These are phyloP conservation scores for Starmerella powellii DNA, from an alignment of 805 yeast genomes.

Conservation along the genomic window DNA sequence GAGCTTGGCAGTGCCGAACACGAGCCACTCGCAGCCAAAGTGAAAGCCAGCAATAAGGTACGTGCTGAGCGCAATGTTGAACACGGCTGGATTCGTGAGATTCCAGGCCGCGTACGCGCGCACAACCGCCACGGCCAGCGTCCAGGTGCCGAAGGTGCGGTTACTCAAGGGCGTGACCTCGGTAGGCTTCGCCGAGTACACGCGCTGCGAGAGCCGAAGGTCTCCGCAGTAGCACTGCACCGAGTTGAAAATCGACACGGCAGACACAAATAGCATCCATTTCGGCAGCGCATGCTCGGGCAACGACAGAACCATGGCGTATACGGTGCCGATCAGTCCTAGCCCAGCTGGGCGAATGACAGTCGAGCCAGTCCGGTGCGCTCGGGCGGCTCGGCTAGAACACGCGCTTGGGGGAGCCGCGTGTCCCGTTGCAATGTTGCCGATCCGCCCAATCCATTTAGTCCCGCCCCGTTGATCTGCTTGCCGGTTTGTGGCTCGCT, in stretches of 20 bases:
- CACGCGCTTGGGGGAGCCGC: too few species aligned
- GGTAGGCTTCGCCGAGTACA: slow-evolving; percentile 53
- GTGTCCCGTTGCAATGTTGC: too few species aligned
- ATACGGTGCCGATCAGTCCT: too few species aligned
- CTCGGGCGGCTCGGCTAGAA: too few species aligned
- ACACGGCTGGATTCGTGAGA: slow-evolving; percentile 55
- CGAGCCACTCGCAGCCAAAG: slow-evolving; percentile 70
- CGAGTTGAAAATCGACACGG: slow-evolving; percentile 86
- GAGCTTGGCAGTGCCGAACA: slow-evolving; percentile 64
- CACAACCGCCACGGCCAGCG: slow-evolving; percentile 70
- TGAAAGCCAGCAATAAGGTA: slow-evolving; percentile 75
- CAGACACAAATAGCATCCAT: slow-evolving; percentile 70
- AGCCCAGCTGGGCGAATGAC: too few species aligned
- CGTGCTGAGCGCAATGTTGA: slow-evolving; percentile 65
- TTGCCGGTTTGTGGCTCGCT: too few species aligned
- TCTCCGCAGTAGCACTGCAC: slow-evolving; percentile 73
- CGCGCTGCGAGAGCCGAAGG: slow-evolving; percentile 60
- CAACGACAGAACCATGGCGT: slow-evolving; percentile 1
- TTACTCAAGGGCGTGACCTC: slow-evolving; percentile 60
- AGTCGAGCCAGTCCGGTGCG: too few species aligned
- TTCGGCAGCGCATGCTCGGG: slow-evolving; percentile 50
- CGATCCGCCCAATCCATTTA: too few species aligned
- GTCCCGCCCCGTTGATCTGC: too few species aligned
- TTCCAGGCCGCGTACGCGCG: slow-evolving; percentile 80
- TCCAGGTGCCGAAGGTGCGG: slow-evolving; percentile 99